These are phyloP conservation scores for Naematelia aurantialba DNA, from an alignment of 768 basidiomycete species.

Conservation along the genomic window DNA sequence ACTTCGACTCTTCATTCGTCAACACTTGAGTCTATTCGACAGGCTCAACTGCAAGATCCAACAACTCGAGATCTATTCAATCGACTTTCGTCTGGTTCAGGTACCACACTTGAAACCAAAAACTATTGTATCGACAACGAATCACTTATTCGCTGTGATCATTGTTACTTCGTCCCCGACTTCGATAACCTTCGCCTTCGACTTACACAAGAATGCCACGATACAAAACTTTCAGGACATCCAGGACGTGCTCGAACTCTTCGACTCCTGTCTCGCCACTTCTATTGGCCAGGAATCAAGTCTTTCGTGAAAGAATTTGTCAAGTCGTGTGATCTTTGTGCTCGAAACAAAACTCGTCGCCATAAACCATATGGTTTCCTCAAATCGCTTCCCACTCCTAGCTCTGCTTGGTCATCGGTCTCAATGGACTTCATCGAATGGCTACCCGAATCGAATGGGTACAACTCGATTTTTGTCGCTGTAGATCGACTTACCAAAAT, in stretches of 20 bases:
- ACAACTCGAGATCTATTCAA: too few relatives aligned
- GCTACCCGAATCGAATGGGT: conserved; percentile 46
- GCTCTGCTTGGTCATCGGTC: conserved; percentile 48
- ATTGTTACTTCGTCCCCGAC: neutral
- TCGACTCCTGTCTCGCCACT: neutral
- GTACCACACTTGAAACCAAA: too few relatives aligned
- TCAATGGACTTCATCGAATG: conserved; percentile 53
- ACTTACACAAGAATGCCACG: neutral
- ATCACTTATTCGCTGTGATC: neutral
- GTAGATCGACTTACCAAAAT: conserved; percentile 53
- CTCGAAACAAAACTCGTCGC: conserved; percentile 6
- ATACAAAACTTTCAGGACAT: neutral
- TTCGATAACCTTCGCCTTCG: neutral
- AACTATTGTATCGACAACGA: too few relatives aligned
- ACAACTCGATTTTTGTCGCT: conserved; percentile 52
- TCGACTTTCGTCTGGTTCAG: too few relatives aligned
- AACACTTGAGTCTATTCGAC: too few relatives aligned
- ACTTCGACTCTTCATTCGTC: too few relatives aligned
- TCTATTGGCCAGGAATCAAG: neutral
- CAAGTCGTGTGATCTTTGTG: neutral
- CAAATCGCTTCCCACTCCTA: conserved; percentile 39
- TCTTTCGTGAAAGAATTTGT: neutral
- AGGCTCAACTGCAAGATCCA: too few relatives aligned
- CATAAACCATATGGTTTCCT: conserved; percentile 21
- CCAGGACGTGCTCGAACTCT: neutral